A percentile compares a stretch with the other conserved stretches of the same genome.
Conservation (phyloP, 176 grass and related monocot species). For the Aegilops speltoides region DNA sequence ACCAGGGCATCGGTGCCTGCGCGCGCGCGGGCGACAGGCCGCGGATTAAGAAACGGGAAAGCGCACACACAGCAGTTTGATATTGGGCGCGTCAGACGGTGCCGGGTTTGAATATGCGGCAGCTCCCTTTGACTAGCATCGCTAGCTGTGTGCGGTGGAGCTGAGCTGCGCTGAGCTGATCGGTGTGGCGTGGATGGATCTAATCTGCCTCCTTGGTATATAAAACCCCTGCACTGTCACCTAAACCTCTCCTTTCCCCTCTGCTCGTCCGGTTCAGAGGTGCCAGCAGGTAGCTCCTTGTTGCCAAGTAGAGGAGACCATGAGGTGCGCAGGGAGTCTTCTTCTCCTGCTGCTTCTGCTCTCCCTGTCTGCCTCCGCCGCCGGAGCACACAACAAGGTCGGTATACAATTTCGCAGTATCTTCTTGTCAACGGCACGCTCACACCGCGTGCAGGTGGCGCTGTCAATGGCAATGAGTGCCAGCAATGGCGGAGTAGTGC, state of each 20-base stretch:
- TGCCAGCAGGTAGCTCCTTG: background rate
- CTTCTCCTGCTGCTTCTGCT: slow-evolving; percentile 37
- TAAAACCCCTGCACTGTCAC: slow-evolving; percentile 38
- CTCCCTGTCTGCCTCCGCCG: slow-evolving; percentile 22
- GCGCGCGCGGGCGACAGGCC: slow-evolving; percentile 21
- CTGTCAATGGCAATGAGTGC: too few relatives aligned
- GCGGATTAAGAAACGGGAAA: slow-evolving; percentile 41
- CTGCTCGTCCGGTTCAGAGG: slow-evolving; percentile 15
- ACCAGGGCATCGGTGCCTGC: slow-evolving; percentile 39
- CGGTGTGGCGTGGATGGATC: background rate
- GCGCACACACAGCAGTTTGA: slow-evolving; percentile 29
- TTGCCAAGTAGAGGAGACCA: background rate
- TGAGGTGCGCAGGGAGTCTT: slow-evolving; percentile 30
- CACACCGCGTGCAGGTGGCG: background rate
- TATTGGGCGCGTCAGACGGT: slow-evolving; percentile 45
- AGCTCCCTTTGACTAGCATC: slow-evolving; percentile 44
- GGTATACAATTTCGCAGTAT: background rate
- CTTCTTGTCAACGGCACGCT: background rate
- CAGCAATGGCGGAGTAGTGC: background rate
- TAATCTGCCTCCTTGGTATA: slow-evolving; percentile 10
- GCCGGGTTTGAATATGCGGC: slow-evolving; percentile 34
- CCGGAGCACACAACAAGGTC: slow-evolving; percentile 40
- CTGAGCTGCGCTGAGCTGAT: background rate
- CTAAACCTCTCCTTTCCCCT: slow-evolving; percentile 41
- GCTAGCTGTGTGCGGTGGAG: background rate